These are phyloP conservation scores for Plantago major DNA, from an alignment of 257 asterid genomes.

Conservation along the genomic window DNA sequence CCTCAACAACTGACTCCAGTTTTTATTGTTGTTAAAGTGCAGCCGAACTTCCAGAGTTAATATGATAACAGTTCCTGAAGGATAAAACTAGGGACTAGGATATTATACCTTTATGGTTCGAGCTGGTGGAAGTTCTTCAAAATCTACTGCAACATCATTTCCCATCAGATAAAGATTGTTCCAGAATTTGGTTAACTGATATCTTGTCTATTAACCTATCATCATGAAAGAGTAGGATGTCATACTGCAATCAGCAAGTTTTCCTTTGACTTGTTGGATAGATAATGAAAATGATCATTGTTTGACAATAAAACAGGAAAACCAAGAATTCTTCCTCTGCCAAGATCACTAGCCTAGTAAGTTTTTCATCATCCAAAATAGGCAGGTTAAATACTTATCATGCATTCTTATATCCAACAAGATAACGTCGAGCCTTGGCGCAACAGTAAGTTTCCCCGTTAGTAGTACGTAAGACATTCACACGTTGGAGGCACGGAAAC, in stretches of 20 bases:
- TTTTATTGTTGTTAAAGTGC: neutral
- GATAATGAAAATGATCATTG: neutral
- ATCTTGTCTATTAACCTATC: neutral
- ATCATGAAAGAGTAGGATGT: neutral
- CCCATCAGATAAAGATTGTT: slow-evolving; percentile 44
- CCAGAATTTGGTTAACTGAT: slow-evolving; percentile 14
- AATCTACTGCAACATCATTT: slow-evolving; percentile 37
- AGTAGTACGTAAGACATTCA: too few relatives aligned
- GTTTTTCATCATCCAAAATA: neutral
- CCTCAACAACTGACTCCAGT: neutral
- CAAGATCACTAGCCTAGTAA: neutral
- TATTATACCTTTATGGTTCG: slow-evolving; percentile 54
- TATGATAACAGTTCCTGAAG: neutral
- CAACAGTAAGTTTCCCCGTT: too few relatives aligned
- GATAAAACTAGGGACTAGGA: slow-evolving; percentile 6
- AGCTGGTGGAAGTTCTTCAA: slow-evolving; percentile 43
- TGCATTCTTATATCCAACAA: neutral
- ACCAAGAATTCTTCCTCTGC: neutral
- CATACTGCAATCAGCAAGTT: slow-evolving; percentile 1
- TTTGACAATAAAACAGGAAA: neutral
- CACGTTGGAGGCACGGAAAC: too few relatives aligned
- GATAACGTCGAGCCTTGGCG: too few relatives aligned
- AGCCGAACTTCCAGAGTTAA: neutral
- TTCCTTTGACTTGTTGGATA: neutral
- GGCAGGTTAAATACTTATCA: neutral